Evolutionary conservation across 495 filamentous ascomycete species (phyloP).

Genomic region (Pyrenula aspistea): DNA sequence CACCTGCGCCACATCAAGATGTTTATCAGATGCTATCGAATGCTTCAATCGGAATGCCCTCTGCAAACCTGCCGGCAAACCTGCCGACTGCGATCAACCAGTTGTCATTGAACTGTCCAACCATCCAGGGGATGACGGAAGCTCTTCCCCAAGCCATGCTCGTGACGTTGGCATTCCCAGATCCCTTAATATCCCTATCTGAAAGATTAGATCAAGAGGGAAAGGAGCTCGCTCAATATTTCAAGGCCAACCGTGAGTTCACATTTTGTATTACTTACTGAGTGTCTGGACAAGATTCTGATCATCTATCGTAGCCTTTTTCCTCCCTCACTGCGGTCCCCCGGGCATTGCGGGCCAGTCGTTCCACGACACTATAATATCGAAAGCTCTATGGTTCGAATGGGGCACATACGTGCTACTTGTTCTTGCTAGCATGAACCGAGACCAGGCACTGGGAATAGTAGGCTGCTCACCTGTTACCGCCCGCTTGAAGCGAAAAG

Average conservation of each 20-base stretch:
- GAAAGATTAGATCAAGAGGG: background rate
- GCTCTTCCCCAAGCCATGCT: background rate
- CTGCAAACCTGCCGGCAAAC: no score
- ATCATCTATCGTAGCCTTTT: no score
- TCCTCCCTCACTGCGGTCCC: background rate
- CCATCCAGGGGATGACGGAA: background rate
- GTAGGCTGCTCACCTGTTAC: background rate
- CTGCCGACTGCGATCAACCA: no score
- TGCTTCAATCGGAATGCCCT: no score
- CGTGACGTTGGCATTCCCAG: background rate
- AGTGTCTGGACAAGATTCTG: no score
- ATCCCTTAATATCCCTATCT: background rate
- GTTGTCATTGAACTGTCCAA: no score
- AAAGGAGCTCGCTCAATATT: background rate
- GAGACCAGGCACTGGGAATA: background rate
- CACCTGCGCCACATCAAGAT: no score
- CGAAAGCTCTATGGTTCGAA: background rate
- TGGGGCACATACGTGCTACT: background rate
- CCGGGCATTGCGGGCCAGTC: background rate
- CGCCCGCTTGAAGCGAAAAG: background rate
- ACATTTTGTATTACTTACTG: background rate
- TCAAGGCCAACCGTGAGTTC: background rate
- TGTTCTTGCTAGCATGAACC: background rate
- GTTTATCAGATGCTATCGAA: no score
- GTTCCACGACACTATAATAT: background rate